These are phyloP conservation scores for Apiotrichum akiyoshidainum DNA, from an alignment of 1,284 basidiomycete species.

Conservation along the genomic window DNA sequence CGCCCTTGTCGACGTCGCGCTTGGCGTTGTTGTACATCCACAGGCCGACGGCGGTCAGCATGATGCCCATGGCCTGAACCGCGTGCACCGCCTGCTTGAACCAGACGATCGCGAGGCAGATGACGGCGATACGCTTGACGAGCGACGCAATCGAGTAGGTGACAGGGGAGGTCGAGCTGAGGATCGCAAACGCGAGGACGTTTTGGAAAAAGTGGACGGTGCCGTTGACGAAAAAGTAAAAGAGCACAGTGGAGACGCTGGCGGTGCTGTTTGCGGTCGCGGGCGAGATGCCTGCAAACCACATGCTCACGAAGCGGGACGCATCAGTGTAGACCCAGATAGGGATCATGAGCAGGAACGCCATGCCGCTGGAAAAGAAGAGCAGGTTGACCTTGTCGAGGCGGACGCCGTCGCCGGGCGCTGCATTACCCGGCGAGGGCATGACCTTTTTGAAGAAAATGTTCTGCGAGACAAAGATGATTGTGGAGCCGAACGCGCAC, in stretches of 20 bases:
- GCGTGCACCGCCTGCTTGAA: slow-evolving; percentile 83
- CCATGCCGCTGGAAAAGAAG: slow-evolving; percentile 90
- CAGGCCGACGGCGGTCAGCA: slow-evolving; percentile 81
- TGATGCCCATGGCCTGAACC: slow-evolving; percentile 81
- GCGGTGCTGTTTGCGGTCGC: neutral
- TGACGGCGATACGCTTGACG: slow-evolving; percentile 96
- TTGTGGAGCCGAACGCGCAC: slow-evolving; percentile 88
- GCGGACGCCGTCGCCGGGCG: slow-evolving; percentile 51
- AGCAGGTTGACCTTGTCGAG: slow-evolving; percentile 97
- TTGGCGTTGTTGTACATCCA: slow-evolving; percentile 97
- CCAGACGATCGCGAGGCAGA: slow-evolving; percentile 96
- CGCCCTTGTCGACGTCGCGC: slow-evolving; percentile 84
- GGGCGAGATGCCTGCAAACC: slow-evolving; percentile 23
- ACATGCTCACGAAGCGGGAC: slow-evolving; percentile 58
- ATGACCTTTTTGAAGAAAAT: slow-evolving; percentile 99
- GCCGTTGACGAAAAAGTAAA: slow-evolving; percentile 86
- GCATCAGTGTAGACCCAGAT: slow-evolving; percentile 87
- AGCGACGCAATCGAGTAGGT: slow-evolving; percentile 98
- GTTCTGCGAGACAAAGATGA: slow-evolving; percentile 96
- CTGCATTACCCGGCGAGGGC: slow-evolving; percentile 57
- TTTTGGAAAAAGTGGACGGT: slow-evolving; percentile 96
- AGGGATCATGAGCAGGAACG: slow-evolving; percentile 90
- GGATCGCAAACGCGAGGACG: slow-evolving; percentile 93
- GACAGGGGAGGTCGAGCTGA: slow-evolving; percentile 92
- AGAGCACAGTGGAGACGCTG: slow-evolving; percentile 45